Percentiles rank a stretch among this genome's conserved stretches.
These are phyloP conservation scores for Leucaena leucocephala DNA, from an alignment of 306 rosid genomes.

Conservation along the genomic window DNA sequence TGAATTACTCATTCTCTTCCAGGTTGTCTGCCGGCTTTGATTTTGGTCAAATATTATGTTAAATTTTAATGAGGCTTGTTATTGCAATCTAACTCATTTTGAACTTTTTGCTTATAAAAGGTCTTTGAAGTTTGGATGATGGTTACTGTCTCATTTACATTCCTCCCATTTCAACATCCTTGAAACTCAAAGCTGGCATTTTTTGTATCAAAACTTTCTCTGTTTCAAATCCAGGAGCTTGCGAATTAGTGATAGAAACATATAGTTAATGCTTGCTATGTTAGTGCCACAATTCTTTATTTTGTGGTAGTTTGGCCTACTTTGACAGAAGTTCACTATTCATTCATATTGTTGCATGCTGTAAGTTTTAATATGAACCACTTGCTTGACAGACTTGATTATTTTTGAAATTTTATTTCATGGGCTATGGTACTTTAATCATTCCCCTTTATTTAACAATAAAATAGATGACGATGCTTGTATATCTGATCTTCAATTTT, in stretches of 20 bases:
- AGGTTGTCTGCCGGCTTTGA: not conserved
- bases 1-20: not conserved
- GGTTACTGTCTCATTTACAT: not conserved
- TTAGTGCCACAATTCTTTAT: not conserved
- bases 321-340: conserved; percentile 4
- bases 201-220: not conserved
- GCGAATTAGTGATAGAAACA: not conserved
- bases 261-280: not conserved
- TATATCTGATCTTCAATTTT: conserved; percentile 22
- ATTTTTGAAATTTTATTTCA: conserved; percentile 9
- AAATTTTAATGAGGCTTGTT: not conserved
- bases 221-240: not conserved
- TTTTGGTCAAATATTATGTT: not conserved
- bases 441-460: conserved; percentile 15
- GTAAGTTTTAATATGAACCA: not conserved
- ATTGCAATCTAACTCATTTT: conserved; percentile 1
- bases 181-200: conserved; percentile 8
- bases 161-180: not conserved
- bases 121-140: not conserved
- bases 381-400: conserved; percentile 22
- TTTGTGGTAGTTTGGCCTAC: conserved; percentile 7
- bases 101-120: not conserved
- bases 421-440: conserved; percentile 5
- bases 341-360: not conserved
- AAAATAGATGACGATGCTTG: conserved; percentile 24